Percentiles rank a stretch among this genome's conserved stretches.
Evolutionary conservation across 2,329 filamentous ascomycete genomes (phyloP).

Genomic region (Penicillium olsonii): DNA sequence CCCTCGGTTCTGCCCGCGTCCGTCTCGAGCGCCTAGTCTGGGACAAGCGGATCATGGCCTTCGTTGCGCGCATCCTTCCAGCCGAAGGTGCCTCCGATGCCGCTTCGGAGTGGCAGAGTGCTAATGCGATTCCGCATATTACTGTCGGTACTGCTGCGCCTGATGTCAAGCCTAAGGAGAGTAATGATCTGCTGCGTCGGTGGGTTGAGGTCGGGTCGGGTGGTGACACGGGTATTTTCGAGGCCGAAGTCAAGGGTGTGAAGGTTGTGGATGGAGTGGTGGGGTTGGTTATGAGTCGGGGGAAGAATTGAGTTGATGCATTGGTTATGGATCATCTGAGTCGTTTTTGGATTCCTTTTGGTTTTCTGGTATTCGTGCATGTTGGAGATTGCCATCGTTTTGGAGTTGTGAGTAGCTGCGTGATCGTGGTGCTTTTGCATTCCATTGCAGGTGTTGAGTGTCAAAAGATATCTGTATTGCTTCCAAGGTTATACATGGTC

Average conservation of each 20-base stretch:
- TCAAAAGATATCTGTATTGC: no score
- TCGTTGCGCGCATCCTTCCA: conserved; percentile 71
- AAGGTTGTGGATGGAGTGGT: conserved; percentile 59
- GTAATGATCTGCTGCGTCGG: conserved; percentile 75
- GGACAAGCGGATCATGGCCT: conserved; percentile 85
- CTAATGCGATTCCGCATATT: conserved; percentile 80
- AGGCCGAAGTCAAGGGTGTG: conserved; percentile 56
- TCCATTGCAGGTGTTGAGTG: neutral
- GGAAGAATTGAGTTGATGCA: conserved; percentile 13
- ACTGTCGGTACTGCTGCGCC: conserved; percentile 80
- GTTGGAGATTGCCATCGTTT: neutral
- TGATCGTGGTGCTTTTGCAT: neutral
- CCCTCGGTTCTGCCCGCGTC: conserved; percentile 44
- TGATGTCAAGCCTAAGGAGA: conserved; percentile 86
- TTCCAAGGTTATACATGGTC: no score
- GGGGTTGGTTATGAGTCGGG: conserved; percentile 49
- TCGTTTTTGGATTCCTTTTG: neutral
- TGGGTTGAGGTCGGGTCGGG: conserved; percentile 68
- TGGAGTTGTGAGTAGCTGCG: neutral
- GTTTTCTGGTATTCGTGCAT: no score
- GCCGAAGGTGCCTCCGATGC: conserved; percentile 23
- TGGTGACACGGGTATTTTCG: conserved; percentile 55
- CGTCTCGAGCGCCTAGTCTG: conserved; percentile 71
- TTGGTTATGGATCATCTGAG: conserved; percentile 7
- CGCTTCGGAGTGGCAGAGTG: conserved; percentile 62